phyloP scores from a whole-genome alignment of 129 eudicot genomes.

The Heracleum sosnowskyi region DNA sequence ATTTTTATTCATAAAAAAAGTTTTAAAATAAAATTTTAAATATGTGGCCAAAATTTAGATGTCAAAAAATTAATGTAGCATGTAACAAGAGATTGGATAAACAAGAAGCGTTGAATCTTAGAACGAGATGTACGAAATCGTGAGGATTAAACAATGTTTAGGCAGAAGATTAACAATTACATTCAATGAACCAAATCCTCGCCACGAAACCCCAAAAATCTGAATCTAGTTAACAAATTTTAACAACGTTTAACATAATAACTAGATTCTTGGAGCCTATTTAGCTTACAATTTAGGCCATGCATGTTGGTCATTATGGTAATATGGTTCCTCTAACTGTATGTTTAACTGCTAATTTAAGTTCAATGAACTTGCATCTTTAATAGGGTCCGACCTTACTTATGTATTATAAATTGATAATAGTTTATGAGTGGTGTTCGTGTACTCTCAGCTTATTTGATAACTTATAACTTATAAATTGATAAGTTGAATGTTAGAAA shows the following conservation, averaged over 20 bases:
- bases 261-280: conserved; percentile 1
- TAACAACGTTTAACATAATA: background rate
- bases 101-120: background rate
- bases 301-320: background rate
- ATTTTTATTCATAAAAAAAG: too few relatives aligned
- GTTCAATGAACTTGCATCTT: background rate
- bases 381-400: too few relatives aligned
- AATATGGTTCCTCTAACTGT: background rate
- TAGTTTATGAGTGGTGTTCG: too few relatives aligned
- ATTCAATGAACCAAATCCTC: background rate
- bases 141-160: background rate
- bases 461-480: too few relatives aligned
- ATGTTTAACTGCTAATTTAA: background rate
- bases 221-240: background rate
- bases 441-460: too few relatives aligned
- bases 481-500: too few relatives aligned
- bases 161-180: background rate
- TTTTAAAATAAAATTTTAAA: too few relatives aligned
- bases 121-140: background rate
- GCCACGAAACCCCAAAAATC: background rate
- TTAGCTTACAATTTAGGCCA: background rate
- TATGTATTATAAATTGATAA: too few relatives aligned
- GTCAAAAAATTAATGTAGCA: too few relatives aligned
- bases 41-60: too few relatives aligned
- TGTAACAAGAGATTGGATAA: background rate